Base-by-base conservation (phyloP, 352 stramenopile species). In the Globisporangium middletonii region DNA sequence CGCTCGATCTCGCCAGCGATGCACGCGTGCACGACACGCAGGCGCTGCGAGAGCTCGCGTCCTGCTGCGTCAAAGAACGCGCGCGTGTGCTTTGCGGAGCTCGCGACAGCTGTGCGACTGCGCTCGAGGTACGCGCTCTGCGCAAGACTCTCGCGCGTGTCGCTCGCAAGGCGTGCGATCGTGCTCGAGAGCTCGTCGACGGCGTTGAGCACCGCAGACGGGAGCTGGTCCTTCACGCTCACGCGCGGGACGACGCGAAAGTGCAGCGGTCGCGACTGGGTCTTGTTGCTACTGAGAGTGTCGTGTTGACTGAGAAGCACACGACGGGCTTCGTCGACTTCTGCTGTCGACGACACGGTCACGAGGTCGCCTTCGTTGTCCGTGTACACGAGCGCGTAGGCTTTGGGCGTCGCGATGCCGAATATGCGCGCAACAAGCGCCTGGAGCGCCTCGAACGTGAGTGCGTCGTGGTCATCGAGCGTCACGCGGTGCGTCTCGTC, bases 331-430 rank as follows among this genome's bases (percentile, higher is more conserved):
- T 92, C 82, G 18, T 57, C 48, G 38, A 89, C 69, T 62, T 92
- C 82, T 8, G 68, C 59, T 13, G 68, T 52, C 53, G 68, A 83
- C 46, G 65, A 68, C 6, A 89, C 61, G 12, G 79, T 89, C 35
- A 92, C 68, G 35, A 84, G 62, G 52, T 92, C 81, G 41, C 77
- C 70, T 48, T 92, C 81, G 18, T 89, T 71, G 59, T 92, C 81
- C 43, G 70, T 73, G 70, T 89, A 92, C 50, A 88, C 60, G 26
- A 92, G 63, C 53, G 69, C 68, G 68, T 71, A 89, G 41, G 50
- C n/a, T 38, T 47, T 35, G 9, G 68, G 57, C 9, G 73, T 50
- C 13, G 56, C 53, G n/a, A 68, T 56, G 8, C 51, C 58, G 55
- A 86, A 86, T 41, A 55, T 59, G 45, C 73, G 66, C 27, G 65